Conservation (phyloP, 495 filamentous ascomycete species). For the Cryomyces minteri region DNA sequence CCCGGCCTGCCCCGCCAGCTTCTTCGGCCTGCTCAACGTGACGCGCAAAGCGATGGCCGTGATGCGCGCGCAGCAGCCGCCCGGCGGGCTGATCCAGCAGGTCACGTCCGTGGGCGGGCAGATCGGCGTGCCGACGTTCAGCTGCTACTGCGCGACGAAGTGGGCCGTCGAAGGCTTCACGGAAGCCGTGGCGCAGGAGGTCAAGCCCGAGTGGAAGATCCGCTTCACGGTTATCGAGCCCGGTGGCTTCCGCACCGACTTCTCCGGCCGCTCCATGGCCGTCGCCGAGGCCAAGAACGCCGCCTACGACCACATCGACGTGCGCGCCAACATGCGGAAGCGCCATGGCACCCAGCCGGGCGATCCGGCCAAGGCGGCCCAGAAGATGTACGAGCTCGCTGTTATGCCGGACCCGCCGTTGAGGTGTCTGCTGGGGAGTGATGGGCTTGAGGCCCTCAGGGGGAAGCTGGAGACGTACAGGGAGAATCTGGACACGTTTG, state of each 20-base stretch:
- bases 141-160: constrained; percentile 23
- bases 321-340: constrained; percentile 17
- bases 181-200: constrained; percentile 15
- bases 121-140: constrained; percentile 18
- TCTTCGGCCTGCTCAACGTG: constrained; percentile 20
- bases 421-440: constrained; percentile 24
- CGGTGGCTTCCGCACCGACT: constrained; percentile 21
- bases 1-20: neutral
- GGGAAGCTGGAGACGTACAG: constrained; percentile 22
- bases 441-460: constrained; percentile 24
- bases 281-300: constrained; percentile 22
- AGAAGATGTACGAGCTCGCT: constrained; percentile 29
- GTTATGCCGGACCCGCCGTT: constrained; percentile 27
- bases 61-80: constrained; percentile 21
- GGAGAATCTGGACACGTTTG: constrained; percentile 25
- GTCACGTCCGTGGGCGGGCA: constrained; percentile 26
- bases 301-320: constrained; percentile 27
- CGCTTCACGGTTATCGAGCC: constrained; percentile 20
- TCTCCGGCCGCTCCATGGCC: constrained; percentile 16
- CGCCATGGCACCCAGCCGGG: constrained; percentile 24
- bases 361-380: constrained; percentile 25
- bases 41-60: constrained; percentile 24
- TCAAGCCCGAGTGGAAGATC: constrained; percentile 23
- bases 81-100: constrained; percentile 26
- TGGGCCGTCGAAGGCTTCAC: constrained; percentile 24